Evolutionary conservation across 768 basidiomycete species (phyloP).

Genomic region (Scleroderma citrinum): DNA sequence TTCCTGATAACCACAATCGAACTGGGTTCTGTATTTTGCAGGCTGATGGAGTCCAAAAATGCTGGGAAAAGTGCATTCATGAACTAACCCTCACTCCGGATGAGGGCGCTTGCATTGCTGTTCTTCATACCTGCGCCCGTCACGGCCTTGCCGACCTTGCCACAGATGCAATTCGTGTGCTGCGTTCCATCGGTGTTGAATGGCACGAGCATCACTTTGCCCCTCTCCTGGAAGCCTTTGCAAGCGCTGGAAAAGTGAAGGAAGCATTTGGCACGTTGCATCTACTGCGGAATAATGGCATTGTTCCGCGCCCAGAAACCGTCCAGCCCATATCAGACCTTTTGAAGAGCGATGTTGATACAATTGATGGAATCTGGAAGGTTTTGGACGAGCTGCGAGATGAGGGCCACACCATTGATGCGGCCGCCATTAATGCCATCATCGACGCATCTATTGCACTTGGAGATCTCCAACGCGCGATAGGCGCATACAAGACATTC

Average conservation of each 20-base stretch:
- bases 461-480: slow-evolving; percentile 67
- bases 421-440: slow-evolving; percentile 59
- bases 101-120: slow-evolving; percentile 65
- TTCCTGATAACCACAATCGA: neutral
- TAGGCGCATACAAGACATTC: slow-evolving; percentile 69
- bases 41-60: slow-evolving; percentile 58
- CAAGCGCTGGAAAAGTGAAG: slow-evolving; percentile 47
- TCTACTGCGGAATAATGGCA: slow-evolving; percentile 50
- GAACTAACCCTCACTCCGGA: slow-evolving; percentile 53
- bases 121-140: slow-evolving; percentile 70
- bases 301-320: slow-evolving; percentile 47
- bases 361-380: slow-evolving; percentile 60
- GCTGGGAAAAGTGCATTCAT: slow-evolving; percentile 57
- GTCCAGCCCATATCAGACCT: slow-evolving; percentile 46
- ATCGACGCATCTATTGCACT: slow-evolving; percentile 55
- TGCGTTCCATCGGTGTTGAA: slow-evolving; percentile 43
- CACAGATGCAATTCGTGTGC: slow-evolving; percentile 51
- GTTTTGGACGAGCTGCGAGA: slow-evolving; percentile 55
- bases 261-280: slow-evolving; percentile 58
- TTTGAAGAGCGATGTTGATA: slow-evolving; percentile 43
- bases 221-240: slow-evolving; percentile 70
- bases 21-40: slow-evolving; percentile 25
- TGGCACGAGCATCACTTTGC: slow-evolving; percentile 72
- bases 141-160: slow-evolving; percentile 68
- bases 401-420: slow-evolving; percentile 47